Evolutionary conservation across 2,329 filamentous ascomycete genomes (phyloP).

Genomic region (Trichoderma gracile): DNA sequence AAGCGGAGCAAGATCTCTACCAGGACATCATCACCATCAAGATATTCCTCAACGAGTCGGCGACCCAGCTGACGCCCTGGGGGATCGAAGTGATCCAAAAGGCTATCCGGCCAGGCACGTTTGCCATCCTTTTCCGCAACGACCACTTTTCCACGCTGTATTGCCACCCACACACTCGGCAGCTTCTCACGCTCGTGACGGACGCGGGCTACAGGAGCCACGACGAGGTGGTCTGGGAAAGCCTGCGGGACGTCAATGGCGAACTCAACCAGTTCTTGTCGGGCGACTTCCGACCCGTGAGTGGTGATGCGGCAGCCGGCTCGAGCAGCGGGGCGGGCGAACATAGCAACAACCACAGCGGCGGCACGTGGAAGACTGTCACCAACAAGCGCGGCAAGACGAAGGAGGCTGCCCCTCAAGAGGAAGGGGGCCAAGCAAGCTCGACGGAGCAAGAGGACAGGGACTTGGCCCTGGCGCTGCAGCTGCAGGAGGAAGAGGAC

Average conservation of each 20-base stretch:
- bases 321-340: conserved; percentile 28
- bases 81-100: conserved; percentile 74
- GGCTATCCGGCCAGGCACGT: conserved; percentile 70
- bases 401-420: conserved; percentile 31
- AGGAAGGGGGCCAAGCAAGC: conserved; percentile 37
- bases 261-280: conserved; percentile 81
- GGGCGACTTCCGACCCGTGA: conserved; percentile 86
- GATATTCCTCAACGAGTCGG: conserved; percentile 73
- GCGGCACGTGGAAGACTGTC: conserved; percentile 59
- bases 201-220: conserved; percentile 88
- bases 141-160: conserved; percentile 96
- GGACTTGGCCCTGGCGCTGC: conserved; percentile 82
- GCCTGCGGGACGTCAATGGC: conserved; percentile 82
- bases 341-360: conserved; percentile 30
- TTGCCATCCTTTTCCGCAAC: conserved; percentile 93
- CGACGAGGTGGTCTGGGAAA: conserved; percentile 95
- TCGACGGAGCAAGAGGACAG: conserved; percentile 74
- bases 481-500: conserved; percentile 93
- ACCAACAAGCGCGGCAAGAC: conserved; percentile 40
- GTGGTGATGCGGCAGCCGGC: conserved; percentile 45
- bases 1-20: conserved; percentile 75
- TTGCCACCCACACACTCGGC: conserved; percentile 75
- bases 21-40: conserved; percentile 85
- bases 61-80: conserved; percentile 83
- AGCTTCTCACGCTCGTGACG: conserved; percentile 82